Conservation (phyloP, 805 yeast species). For the Candida corydali region DNA sequence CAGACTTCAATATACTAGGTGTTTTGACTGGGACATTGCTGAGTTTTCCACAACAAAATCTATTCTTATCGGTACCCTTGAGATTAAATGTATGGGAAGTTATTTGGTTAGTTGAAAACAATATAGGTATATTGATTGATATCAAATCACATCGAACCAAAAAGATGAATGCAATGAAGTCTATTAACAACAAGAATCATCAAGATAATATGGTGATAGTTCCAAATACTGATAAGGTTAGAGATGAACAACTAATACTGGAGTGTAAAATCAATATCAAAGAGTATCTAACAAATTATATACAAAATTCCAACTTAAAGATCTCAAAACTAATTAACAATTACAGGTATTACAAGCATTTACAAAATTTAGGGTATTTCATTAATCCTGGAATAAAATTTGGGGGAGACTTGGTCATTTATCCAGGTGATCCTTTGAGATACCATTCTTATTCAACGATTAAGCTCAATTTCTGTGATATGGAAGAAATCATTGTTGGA, state of each 20-base stretch:
- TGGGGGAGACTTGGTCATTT: conserved; percentile 85
- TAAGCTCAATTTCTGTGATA: conserved; percentile 40
- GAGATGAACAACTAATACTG: not conserved
- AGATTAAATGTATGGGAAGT: conserved; percentile 72
- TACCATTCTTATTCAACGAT: conserved; percentile 86
- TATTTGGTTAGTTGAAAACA: conserved; percentile 51
- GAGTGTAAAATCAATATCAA: not conserved
- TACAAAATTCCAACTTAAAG: not conserved
- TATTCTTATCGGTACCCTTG: conserved; percentile 81
- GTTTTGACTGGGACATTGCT: conserved; percentile 80
- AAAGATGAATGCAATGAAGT: not conserved
- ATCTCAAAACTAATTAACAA: conserved; percentile 4
- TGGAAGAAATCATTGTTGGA: conserved; percentile 67
- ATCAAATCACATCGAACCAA: conserved; percentile 18
- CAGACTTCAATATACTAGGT: conserved; percentile 62
- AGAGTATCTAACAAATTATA: conserved; percentile 4
- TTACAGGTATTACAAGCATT: conserved; percentile 27
- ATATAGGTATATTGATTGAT: conserved; percentile 42
- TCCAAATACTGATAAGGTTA: not conserved
- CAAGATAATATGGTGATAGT: not conserved
- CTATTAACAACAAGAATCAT: not conserved
- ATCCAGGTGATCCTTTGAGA: conserved; percentile 91
- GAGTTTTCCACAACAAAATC: conserved; percentile 88
- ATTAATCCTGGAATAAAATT: conserved; percentile 84
- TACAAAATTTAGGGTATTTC: conserved; percentile 46